Percentiles rank a stretch among this genome's conserved stretches.
phyloP scores from a whole-genome alignment of 2,329 filamentous ascomycete species.

The Huntiella decipiens region DNA sequence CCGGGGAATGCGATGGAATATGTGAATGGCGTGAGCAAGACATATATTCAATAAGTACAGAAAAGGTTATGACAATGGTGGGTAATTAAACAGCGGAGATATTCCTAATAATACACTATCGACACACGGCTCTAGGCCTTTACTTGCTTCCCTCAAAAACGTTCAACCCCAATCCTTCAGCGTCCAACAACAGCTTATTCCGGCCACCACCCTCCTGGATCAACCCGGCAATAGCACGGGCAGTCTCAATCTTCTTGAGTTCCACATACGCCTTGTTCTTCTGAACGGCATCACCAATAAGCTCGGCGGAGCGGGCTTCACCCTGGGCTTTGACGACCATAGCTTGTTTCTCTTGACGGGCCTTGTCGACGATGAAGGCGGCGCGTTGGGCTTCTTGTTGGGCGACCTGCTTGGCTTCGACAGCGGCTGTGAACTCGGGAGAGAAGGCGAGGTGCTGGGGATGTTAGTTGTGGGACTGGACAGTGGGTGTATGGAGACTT shows the following conservation, averaged over 20 bases:
- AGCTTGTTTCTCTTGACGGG: constrained; percentile 96
- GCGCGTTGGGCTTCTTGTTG: constrained; percentile 92
- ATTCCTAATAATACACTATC: constrained; percentile 8
- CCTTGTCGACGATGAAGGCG: constrained; percentile 96
- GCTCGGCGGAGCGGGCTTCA: constrained; percentile 92
- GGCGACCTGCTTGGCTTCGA: constrained; percentile 56
- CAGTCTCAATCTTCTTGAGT: constrained; percentile 95
- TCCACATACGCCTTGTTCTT: constrained; percentile 95
- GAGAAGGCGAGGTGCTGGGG: constrained; percentile 50
- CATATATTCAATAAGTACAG: no score
- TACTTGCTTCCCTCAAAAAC: constrained; percentile 35
- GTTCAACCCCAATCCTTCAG: constrained; percentile 79
- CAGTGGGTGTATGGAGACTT: constrained; percentile 19
- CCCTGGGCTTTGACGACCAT: constrained; percentile 97
- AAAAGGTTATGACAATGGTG: no score
- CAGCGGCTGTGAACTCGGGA: constrained; percentile 53
- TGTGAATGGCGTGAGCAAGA: no score
- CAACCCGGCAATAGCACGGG: constrained; percentile 68
- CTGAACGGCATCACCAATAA: constrained; percentile 98
- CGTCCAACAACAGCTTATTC: constrained; percentile 89
- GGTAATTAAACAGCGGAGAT: constrained; percentile 7
- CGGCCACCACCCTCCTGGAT: constrained; percentile 68
- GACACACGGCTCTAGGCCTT: constrained; percentile 1
- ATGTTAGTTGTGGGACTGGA: constrained; percentile 1
- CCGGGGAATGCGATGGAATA: no score